These are phyloP conservation scores for Davidsoniella australis DNA, from an alignment of 2,329 filamentous ascomycete genomes.

Conservation along the genomic window DNA sequence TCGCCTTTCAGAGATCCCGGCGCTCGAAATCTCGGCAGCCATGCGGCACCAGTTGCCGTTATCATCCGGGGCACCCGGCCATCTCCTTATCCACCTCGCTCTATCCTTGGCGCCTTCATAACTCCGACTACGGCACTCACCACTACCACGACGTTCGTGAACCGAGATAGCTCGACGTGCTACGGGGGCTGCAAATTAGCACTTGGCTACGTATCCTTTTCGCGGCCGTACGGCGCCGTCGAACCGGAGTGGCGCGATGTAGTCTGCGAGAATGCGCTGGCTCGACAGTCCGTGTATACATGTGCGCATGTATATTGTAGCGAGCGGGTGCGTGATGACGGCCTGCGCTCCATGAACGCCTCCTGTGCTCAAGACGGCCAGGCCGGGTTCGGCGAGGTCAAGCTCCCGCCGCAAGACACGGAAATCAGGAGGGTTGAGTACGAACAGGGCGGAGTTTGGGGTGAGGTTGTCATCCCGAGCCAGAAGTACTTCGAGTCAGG, in stretches of 20 bases:
- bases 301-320: conserved; percentile 23
- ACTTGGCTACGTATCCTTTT: conserved; percentile 7
- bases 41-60: background rate
- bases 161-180: background rate
- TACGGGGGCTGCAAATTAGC: conserved; percentile 6
- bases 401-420: background rate
- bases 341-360: conserved; percentile 19
- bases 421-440: conserved; percentile 10
- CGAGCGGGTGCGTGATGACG: conserved; percentile 15
- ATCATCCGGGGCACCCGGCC: background rate
- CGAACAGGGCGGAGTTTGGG: conserved; percentile 3
- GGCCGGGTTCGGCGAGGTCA: background rate
- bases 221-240: background rate
- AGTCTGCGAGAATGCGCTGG: conserved; percentile 5
- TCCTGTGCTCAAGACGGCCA: conserved; percentile 21
- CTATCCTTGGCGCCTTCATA: background rate
- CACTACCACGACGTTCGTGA: background rate
- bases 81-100: background rate
- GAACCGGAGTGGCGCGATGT: background rate
- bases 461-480: conserved; percentile 8
- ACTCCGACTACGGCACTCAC: background rate
- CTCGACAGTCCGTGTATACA: conserved; percentile 13
- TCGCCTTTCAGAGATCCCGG: background rate
- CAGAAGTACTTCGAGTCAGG: conserved; percentile 7
- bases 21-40: background rate